These are phyloP conservation scores for Tuctoria greenei DNA, from an alignment of 176 grass and related monocot species.

Conservation along the genomic window DNA sequence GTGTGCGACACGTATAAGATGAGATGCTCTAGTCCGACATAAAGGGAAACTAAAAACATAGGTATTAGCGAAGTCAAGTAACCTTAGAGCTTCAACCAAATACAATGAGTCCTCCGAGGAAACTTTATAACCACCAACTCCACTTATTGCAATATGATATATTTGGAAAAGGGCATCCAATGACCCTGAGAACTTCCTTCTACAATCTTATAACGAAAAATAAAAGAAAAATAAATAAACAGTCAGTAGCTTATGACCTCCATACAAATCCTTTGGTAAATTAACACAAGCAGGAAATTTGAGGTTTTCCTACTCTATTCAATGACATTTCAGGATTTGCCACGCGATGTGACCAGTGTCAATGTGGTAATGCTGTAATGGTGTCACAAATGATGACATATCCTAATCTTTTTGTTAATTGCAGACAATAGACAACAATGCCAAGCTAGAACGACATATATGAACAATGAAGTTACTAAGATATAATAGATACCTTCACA, in stretches of 20 bases:
- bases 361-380: not conserved
- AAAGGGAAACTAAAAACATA: conserved; percentile 20
- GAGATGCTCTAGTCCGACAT: conserved; percentile 21
- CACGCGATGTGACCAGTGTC: not conserved
- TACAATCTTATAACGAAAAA: conserved; percentile 63
- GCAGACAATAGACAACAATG: conserved; percentile 20
- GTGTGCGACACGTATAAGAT: conserved; percentile 24
- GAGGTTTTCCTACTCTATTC: not conserved
- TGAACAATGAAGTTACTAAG: not conserved
- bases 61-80: conserved; percentile 25
- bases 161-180: conserved; percentile 95
- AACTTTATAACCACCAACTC: conserved; percentile 97
- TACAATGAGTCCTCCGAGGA: conserved; percentile 93
- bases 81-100: conserved; percentile 99
- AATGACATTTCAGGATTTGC: conserved; percentile 9
- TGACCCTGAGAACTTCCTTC: conserved; percentile 77
- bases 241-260: not conserved
- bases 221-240: conserved; percentile 21
- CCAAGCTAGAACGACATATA: not conserved
- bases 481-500: conserved; percentile 83
- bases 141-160: conserved; percentile 93
- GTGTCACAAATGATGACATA: not conserved
- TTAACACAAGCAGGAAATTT: conserved; percentile 1
- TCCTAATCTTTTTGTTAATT: conserved; percentile 15
- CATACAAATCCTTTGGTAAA: conserved; percentile 3